A percentile compares a stretch with the other conserved stretches of the same genome.
phyloP scores from a whole-genome alignment of 2,329 filamentous ascomycete genomes.

The Ophiostoma tasmaniense region DNA sequence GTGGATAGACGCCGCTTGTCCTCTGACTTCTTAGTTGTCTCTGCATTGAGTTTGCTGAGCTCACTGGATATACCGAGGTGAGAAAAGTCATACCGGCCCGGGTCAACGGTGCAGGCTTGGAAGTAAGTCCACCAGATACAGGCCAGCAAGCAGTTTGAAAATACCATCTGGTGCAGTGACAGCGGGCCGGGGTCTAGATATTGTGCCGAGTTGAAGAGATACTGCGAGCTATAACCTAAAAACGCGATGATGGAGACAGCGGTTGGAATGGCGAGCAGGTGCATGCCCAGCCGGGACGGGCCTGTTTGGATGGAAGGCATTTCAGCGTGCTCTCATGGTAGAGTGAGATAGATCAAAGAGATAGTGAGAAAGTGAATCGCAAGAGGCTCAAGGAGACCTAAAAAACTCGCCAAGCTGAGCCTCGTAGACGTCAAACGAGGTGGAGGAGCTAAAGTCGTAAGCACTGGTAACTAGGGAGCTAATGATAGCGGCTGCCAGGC shows the following conservation, averaged over 20 bases:
- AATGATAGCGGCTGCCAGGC: background rate
- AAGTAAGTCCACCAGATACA: constrained; percentile 64
- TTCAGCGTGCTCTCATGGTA: background rate
- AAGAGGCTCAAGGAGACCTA: background rate
- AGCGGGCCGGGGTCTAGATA: constrained; percentile 54
- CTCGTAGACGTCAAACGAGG: background rate
- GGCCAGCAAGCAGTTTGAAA: constrained; percentile 58
- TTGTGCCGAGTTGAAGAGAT: constrained; percentile 54
- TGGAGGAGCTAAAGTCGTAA: background rate
- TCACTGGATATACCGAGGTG: background rate
- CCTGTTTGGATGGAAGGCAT: constrained; percentile 26
- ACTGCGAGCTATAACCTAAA: constrained; percentile 64
- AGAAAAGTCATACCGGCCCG: constrained; percentile 44
- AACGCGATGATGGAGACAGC: constrained; percentile 60
- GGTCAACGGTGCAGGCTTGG: constrained; percentile 47
- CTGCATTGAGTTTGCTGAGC: background rate
- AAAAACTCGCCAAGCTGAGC: background rate
- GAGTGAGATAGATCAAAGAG: background rate
- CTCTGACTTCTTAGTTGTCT: background rate
- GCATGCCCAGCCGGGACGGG: constrained; percentile 37
- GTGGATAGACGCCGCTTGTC: constrained; percentile 9
- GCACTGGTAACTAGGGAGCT: background rate
- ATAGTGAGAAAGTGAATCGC: background rate
- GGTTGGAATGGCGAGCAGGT: constrained; percentile 57
- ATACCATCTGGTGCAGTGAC: constrained; percentile 44